Percentiles rank a stretch among this genome's conserved stretches.
Evolutionary conservation across 2,329 filamentous ascomycete genomes (phyloP).

Genomic region (Scytalidium lignicola): DNA sequence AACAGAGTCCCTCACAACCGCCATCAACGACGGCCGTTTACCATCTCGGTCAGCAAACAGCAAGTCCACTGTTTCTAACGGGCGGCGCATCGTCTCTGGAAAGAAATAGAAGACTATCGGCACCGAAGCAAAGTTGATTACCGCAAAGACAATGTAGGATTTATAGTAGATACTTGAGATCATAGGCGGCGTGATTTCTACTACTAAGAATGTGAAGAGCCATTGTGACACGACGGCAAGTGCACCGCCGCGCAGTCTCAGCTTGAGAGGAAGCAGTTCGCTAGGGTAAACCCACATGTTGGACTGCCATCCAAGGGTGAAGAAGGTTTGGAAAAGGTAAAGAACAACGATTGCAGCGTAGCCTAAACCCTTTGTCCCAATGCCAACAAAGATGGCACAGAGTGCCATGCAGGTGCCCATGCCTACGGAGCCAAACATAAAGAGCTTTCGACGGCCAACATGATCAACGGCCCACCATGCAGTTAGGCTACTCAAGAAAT

Average conservation of each 20-base stretch:
- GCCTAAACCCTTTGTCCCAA: constrained; percentile 10
- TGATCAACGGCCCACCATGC: constrained; percentile 9
- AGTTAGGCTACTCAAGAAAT: not conserved
- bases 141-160: constrained; percentile 20
- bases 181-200: constrained; percentile 19
- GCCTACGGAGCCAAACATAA: constrained; percentile 15
- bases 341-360: constrained; percentile 15
- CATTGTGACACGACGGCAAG: constrained; percentile 24
- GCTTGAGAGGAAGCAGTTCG: constrained; percentile 18
- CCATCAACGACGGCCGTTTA: constrained; percentile 1
- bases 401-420: constrained; percentile 12
- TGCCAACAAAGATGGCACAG: constrained; percentile 14
- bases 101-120: constrained; percentile 20
- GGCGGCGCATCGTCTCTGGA: constrained; percentile 8
- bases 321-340: constrained; percentile 13
- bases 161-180: constrained; percentile 21
- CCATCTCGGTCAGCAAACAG: constrained; percentile 8
- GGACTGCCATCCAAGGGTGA: constrained; percentile 17
- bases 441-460: constrained; percentile 13
- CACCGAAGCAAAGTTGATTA: constrained; percentile 17
- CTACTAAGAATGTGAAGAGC: constrained; percentile 22
- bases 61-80: constrained; percentile 11
- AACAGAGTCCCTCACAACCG: constrained; percentile 2
- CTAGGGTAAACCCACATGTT: constrained; percentile 19
- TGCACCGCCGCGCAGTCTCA: constrained; percentile 16